A percentile compares a stretch with the other conserved stretches of the same genome.
Evolutionary conservation across 306 rosid genomes (phyloP).

Genomic region (Sindora glabra): DNA sequence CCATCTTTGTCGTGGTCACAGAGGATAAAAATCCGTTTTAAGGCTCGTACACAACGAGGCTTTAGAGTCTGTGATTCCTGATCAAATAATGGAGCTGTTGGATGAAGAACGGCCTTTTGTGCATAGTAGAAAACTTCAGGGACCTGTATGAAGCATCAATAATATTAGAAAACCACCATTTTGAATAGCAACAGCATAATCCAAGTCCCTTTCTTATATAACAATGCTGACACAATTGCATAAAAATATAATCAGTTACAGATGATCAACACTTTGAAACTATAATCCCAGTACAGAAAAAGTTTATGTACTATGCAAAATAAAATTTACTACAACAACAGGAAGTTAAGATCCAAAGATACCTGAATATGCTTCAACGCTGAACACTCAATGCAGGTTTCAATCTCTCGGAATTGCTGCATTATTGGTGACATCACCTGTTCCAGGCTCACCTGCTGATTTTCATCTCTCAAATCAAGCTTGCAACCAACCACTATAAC

Average conservation of each 20-base stretch:
- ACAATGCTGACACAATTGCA: not conserved
- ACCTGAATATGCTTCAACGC: slow-evolving; percentile 93
- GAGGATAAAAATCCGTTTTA: slow-evolving; percentile 89
- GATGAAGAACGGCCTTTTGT: slow-evolving; percentile 97
- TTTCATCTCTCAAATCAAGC: slow-evolving; percentile 94
- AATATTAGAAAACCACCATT: not conserved
- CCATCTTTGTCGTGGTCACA: slow-evolving; percentile 96
- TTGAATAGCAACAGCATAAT: not conserved
- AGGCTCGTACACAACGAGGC: slow-evolving; percentile 89
- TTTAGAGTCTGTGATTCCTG: slow-evolving; percentile 93
- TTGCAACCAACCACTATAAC: slow-evolving; percentile 96
- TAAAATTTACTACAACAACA: too few species aligned
- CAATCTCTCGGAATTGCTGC: slow-evolving; percentile 99
- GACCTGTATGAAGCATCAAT: slow-evolving; percentile 43
- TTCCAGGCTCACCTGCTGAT: slow-evolving; percentile 83
- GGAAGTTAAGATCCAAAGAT: too few species aligned
- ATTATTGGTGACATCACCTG: slow-evolving; percentile 97
- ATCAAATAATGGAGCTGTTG: slow-evolving; percentile 92
- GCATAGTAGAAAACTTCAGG: slow-evolving; percentile 98
- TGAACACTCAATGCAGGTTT: slow-evolving; percentile 97
- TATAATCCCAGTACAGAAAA: not conserved
- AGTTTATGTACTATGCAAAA: too few species aligned
- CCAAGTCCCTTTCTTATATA: not conserved
- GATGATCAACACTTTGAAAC: not conserved
- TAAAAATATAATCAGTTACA: slow-evolving; percentile 8